Conservation (phyloP, 352 stramenopile species). For the Globisporangium iwayamae region DNA sequence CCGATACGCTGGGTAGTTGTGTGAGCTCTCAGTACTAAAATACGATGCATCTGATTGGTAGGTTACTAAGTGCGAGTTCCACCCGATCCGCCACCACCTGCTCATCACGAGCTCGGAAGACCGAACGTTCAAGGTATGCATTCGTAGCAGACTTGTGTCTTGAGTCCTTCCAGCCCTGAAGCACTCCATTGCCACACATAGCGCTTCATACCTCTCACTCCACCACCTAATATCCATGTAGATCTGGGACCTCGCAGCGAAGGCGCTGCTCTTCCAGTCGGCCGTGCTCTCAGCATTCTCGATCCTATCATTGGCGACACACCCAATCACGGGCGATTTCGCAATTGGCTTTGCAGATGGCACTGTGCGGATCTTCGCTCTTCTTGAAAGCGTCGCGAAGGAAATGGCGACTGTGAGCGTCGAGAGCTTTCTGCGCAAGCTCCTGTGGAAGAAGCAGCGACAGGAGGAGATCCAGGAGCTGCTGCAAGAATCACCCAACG, state of each 20-base stretch:
- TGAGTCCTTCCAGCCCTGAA: too few relatives aligned
- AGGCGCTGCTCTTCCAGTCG: slow-evolving; percentile 69
- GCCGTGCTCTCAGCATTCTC: slow-evolving; percentile 70
- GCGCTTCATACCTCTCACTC: not conserved
- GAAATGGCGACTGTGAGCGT: slow-evolving; percentile 48
- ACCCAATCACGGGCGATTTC: slow-evolving; percentile 59
- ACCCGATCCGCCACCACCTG: slow-evolving; percentile 60
- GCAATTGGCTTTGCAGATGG: slow-evolving; percentile 72
- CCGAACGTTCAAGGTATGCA: slow-evolving; percentile 74
- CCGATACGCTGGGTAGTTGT: too few relatives aligned
- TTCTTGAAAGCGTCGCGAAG: slow-evolving; percentile 50
- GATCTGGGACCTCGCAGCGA: slow-evolving; percentile 75
- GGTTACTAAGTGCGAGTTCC: slow-evolving; percentile 74
- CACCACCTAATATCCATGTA: slow-evolving; percentile 15
- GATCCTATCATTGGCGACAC: slow-evolving; percentile 62
- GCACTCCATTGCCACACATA: too few relatives aligned
- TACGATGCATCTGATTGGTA: slow-evolving; percentile 11
- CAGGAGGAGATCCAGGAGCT: slow-evolving; percentile 43
- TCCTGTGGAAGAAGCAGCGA: slow-evolving; percentile 26
- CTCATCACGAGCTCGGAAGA: slow-evolving; percentile 77
- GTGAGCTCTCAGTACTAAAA: not conserved
- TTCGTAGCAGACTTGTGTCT: too few relatives aligned
- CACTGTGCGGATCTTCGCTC: slow-evolving; percentile 51
- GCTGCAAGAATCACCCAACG: slow-evolving; percentile 44
- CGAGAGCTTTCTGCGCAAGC: slow-evolving; percentile 45